Evolutionary conservation across 1,284 basidiomycete species (phyloP).

Genomic region (Cutaneotrichosporon dermatis): DNA sequence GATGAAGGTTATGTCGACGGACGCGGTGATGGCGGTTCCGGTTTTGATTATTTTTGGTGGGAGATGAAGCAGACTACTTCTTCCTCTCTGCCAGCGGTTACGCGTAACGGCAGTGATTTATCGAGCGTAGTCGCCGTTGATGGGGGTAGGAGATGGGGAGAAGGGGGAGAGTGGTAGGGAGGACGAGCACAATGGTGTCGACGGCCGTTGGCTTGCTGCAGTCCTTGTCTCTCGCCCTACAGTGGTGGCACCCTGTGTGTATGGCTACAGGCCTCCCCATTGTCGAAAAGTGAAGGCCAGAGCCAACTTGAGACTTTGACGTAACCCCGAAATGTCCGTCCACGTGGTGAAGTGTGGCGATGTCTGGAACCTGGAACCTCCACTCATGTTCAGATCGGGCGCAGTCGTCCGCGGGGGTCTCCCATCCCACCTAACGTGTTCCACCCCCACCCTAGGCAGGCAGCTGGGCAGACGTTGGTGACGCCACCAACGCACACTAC

Average conservation of each 20-base stretch:
- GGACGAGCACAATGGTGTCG: slow-evolving; percentile 4
- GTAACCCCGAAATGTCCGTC: background rate
- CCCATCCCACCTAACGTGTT: too few relatives aligned
- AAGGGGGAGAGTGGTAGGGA: slow-evolving; percentile 10
- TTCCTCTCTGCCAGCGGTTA: slow-evolving; percentile 29
- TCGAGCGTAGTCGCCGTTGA: slow-evolving; percentile 32
- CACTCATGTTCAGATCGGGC: background rate
- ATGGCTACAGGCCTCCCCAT: background rate
- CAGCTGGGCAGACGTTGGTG: too few relatives aligned
- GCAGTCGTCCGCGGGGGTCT: background rate
- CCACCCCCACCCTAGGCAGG: too few relatives aligned
- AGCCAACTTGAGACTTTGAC: background rate
- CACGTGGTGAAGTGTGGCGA: background rate
- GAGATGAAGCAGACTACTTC: slow-evolving; percentile 27
- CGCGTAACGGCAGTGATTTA: slow-evolving; percentile 29
- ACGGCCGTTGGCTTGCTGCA: background rate
- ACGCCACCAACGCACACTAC: too few relatives aligned
- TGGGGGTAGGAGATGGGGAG: slow-evolving; percentile 5
- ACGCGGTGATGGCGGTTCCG: too few relatives aligned
- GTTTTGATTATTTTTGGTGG: slow-evolving; percentile 1
- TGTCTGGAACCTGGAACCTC: too few relatives aligned
- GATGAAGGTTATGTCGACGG: too few relatives aligned
- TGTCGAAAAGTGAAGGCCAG: slow-evolving; percentile 1
- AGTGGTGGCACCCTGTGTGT: too few relatives aligned
- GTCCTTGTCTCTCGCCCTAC: too few relatives aligned